Evolutionary conservation across 768 basidiomycete genomes (phyloP).

Genomic region (Tulasnella sp.): DNA sequence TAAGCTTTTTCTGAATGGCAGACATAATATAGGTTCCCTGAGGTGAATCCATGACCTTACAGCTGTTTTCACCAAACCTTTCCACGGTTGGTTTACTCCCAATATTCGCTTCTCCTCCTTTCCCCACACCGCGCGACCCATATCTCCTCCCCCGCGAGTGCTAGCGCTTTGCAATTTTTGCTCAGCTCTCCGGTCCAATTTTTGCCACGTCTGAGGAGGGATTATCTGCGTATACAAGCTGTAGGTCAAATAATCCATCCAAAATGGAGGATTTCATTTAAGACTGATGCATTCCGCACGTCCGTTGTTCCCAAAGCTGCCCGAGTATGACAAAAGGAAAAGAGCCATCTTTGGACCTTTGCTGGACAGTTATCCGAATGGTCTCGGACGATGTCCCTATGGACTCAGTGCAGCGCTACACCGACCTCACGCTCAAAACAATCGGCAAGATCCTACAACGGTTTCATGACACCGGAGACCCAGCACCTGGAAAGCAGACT

Average conservation of each 20-base stretch:
- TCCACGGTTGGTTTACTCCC: background rate
- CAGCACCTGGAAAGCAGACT: background rate
- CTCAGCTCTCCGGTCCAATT: background rate
- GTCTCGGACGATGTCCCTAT: background rate
- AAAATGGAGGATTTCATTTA: background rate
- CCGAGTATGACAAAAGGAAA: background rate
- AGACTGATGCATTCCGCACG: background rate
- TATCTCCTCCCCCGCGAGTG: background rate
- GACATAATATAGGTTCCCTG: no score
- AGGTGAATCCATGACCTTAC: no score
- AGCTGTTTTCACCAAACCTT: slow-evolving; percentile 19
- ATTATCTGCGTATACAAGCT: background rate
- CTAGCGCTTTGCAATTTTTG: background rate
- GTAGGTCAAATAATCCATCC: background rate
- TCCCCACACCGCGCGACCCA: background rate
- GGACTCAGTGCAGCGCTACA: background rate
- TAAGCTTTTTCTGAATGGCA: no score
- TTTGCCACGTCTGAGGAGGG: background rate
- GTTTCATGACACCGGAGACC: background rate
- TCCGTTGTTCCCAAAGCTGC: no score
- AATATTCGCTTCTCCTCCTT: background rate
- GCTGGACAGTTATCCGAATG: background rate
- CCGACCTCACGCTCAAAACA: background rate
- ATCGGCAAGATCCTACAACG: background rate
- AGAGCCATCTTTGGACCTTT: background rate